Percentiles rank a stretch among this genome's conserved stretches.
Evolutionary conservation across 257 asterid genomes (phyloP).

Genomic region (Solanum appendiculatum): DNA sequence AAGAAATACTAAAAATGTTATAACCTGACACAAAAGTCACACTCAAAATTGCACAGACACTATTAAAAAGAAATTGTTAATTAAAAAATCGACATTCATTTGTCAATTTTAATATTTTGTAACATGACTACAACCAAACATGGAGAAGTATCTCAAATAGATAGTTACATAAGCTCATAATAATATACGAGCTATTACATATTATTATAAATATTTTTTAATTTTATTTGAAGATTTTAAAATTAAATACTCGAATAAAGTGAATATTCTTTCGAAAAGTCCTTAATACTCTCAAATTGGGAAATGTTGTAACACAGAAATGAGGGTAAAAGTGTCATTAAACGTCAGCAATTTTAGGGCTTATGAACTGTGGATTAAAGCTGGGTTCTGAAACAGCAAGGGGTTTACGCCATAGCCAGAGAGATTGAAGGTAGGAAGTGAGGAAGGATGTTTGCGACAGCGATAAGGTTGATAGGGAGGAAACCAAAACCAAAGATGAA

Average conservation of each 20-base stretch:
- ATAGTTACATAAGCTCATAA: too few species aligned
- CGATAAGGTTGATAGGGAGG: conserved; percentile 56
- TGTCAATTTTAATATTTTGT: background rate
- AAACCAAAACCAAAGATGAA: conserved; percentile 94
- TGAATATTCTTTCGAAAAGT: background rate
- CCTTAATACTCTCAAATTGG: background rate
- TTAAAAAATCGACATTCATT: background rate
- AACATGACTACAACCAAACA: background rate
- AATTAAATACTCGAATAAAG: too few species aligned
- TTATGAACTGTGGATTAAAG: background rate
- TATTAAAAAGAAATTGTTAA: too few species aligned
- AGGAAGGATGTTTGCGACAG: conserved; percentile 63
- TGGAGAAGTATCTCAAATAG: background rate
- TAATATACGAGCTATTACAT: background rate
- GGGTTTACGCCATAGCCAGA: background rate
- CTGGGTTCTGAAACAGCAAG: background rate
- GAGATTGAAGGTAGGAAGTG: background rate
- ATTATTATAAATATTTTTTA: too few species aligned
- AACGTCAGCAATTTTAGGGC: background rate
- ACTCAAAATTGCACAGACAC: too few species aligned
- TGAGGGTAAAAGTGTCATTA: background rate
- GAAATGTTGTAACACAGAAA: background rate
- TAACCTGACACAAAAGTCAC: too few species aligned
- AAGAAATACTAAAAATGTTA: background rate
- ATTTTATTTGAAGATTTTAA: too few species aligned